Evolutionary conservation across 2,329 filamentous ascomycete genomes (phyloP).

Genomic region (Paraphaeosphaeria sporulosa): DNA sequence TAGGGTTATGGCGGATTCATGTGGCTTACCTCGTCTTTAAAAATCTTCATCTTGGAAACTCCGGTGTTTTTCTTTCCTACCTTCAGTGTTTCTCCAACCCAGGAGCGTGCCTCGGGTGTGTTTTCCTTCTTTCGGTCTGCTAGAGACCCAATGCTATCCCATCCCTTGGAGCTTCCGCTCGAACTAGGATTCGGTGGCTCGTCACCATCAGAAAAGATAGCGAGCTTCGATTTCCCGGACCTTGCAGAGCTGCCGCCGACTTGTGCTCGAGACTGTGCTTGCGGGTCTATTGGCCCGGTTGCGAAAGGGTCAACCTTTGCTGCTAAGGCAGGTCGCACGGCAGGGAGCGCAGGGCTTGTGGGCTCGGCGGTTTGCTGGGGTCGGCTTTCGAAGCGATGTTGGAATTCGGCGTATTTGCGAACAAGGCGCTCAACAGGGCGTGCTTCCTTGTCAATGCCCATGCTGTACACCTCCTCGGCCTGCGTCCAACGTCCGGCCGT

Average conservation of each 20-base stretch:
- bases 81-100: conserved; percentile 90
- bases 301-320: conserved; percentile 85
- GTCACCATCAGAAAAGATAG: conserved; percentile 86
- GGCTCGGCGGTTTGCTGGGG: conserved; percentile 70
- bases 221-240: conserved; percentile 79
- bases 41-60: conserved; percentile 85
- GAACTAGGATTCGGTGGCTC: conserved; percentile 60
- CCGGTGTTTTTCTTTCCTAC: conserved; percentile 81
- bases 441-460: conserved; percentile 89
- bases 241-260: conserved; percentile 63
- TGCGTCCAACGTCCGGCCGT: conserved; percentile 83
- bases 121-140: conserved; percentile 96
- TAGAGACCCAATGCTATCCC: conserved; percentile 90
- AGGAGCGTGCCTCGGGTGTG: conserved; percentile 81
- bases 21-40: conserved; percentile 91
- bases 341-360: conserved; percentile 85
- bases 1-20: conserved; percentile 45
- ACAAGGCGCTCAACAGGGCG: conserved; percentile 80
- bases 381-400: conserved; percentile 75
- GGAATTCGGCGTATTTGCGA: conserved; percentile 92
- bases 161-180: conserved; percentile 73
- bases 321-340: conserved; percentile 80
- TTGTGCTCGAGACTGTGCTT: conserved; percentile 60
- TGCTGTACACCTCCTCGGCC: conserved; percentile 90
- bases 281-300: conserved; percentile 66